These are phyloP conservation scores for Nectriaceae sp. DNA, from an alignment of 2,329 filamentous ascomycete genomes.

Conservation along the genomic window DNA sequence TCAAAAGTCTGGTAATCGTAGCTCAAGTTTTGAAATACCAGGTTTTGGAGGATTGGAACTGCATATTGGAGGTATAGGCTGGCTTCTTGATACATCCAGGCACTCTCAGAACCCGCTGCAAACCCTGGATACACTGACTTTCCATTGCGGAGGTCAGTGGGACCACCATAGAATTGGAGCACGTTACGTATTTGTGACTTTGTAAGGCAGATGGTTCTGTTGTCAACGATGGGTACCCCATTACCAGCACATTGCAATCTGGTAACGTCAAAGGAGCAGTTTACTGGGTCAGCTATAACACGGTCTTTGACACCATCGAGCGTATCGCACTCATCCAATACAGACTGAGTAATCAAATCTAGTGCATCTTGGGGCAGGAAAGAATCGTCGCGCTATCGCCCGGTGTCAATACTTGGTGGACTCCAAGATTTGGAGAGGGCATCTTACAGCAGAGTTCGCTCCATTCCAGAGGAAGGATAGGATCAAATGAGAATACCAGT, in stretches of 20 bases:
- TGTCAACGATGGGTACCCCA: too few species aligned
- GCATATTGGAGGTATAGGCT: constrained; percentile 1
- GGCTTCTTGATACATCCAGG: constrained; percentile 3
- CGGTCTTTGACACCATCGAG: constrained; percentile 1
- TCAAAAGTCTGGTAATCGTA: constrained; percentile 3
- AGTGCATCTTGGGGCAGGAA: constrained; percentile 3
- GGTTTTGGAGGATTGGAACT: constrained; percentile 2
- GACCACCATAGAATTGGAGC: too few species aligned
- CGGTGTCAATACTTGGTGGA: too few species aligned
- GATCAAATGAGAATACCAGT: constrained; percentile 8
- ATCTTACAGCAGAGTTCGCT: background rate
- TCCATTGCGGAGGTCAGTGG: background rate
- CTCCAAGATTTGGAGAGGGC: too few species aligned
- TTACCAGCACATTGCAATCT: too few species aligned
- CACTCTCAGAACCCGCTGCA: constrained; percentile 1
- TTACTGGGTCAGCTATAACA: background rate
- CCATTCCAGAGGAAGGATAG: constrained; percentile 6
- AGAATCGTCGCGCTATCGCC: background rate
- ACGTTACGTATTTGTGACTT: too few species aligned
- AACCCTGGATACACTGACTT: constrained; percentile 1
- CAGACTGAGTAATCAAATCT: constrained; percentile 3
- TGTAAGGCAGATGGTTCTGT: too few species aligned
- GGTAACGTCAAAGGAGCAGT: background rate
- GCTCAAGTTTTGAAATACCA: constrained; percentile 3
- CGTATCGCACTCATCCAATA: constrained; percentile 4